Conservation (phyloP, 2,329 filamentous ascomycete genomes). For the Trichoderma simmonsii region DNA sequence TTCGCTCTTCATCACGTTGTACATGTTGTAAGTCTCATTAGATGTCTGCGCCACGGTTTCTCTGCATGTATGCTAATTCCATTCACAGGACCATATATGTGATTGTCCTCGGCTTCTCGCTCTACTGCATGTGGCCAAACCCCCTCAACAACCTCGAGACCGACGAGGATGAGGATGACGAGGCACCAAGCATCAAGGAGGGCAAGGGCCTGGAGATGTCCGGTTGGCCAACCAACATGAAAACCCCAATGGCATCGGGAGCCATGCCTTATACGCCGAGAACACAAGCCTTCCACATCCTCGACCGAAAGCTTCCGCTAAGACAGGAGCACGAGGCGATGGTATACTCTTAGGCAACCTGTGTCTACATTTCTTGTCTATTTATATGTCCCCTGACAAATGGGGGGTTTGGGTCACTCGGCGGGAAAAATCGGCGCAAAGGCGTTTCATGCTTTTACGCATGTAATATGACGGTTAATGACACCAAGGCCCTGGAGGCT, state of each 20-base stretch:
- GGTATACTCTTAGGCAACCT: not conserved
- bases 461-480: conserved; percentile 6
- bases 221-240: conserved; percentile 27
- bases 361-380: not conserved
- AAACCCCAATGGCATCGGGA: conserved; percentile 19
- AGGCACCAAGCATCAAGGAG: conserved; percentile 26
- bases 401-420: not conserved
- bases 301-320: conserved; percentile 57
- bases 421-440: conserved; percentile 3
- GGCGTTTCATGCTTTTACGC: not conserved
- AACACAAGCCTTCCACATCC: conserved; percentile 64
- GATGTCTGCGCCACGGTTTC: not conserved
- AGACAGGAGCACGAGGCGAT: conserved; percentile 27
- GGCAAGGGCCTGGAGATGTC: conserved; percentile 55
- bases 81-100: conserved; percentile 48
- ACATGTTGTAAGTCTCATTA: conserved; percentile 61
- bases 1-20: conserved; percentile 59
- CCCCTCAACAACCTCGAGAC: conserved; percentile 47
- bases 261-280: conserved; percentile 58
- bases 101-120: conserved; percentile 54
- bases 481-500: conserved; percentile 9
- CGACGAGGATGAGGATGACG: conserved; percentile 43
- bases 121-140: conserved; percentile 58
- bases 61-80: not conserved
- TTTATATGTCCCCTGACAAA: not conserved